Conservation (phyloP, 352 stramenopile species). For the Globisporangium ultimum region DNA sequence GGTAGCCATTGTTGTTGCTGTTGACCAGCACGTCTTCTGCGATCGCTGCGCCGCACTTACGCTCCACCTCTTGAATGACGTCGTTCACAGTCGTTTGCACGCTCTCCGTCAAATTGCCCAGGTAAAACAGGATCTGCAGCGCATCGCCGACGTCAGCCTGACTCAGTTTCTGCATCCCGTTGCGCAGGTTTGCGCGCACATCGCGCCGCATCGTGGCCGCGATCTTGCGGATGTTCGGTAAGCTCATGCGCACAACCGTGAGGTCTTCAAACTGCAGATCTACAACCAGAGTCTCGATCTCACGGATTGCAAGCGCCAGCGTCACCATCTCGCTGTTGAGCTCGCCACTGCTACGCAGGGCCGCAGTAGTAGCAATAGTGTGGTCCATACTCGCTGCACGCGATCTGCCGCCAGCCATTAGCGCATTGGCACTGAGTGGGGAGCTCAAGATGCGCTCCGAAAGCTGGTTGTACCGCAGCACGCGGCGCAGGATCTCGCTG, state of each 20-base stretch:
- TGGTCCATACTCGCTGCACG: constrained; percentile 11
- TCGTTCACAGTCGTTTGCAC: constrained; percentile 79
- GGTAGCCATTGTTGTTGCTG: constrained; percentile 5
- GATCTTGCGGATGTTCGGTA: constrained; percentile 49
- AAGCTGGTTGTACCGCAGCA: constrained; percentile 79
- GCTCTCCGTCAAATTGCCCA: constrained; percentile 54
- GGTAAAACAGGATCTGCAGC: constrained; percentile 78
- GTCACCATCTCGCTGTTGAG: constrained; percentile 43
- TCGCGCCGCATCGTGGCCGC: constrained; percentile 48
- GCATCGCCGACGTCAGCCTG: constrained; percentile 70
- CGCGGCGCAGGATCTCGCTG: constrained; percentile 57
- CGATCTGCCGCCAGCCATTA: not conserved
- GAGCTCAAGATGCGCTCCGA: constrained; percentile 46
- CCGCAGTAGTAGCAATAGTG: not conserved
- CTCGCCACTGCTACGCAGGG: constrained; percentile 5
- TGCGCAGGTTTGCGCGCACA: constrained; percentile 42
- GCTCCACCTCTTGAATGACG: constrained; percentile 79
- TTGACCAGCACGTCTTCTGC: constrained; percentile 61
- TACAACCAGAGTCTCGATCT: constrained; percentile 57
- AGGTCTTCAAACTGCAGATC: constrained; percentile 64
- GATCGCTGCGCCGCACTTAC: constrained; percentile 51
- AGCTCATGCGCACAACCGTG: constrained; percentile 50
- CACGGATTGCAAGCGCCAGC: constrained; percentile 63
- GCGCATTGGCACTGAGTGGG: constrained; percentile 21
- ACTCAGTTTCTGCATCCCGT: constrained; percentile 51